These are phyloP conservation scores for Brassica cretica DNA, from an alignment of 345 rosid species.

Conservation along the genomic window DNA sequence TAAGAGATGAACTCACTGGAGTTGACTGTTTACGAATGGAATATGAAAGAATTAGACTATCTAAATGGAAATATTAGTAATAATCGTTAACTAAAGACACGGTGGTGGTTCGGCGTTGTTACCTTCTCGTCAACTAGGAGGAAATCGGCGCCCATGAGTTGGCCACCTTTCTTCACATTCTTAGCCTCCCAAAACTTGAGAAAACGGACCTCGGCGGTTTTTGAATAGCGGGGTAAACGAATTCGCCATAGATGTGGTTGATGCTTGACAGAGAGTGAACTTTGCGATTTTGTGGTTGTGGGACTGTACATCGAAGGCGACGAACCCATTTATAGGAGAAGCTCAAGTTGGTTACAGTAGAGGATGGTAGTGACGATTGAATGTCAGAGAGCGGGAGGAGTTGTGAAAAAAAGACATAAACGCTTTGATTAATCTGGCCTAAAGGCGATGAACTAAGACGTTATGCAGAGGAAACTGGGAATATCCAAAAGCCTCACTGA, in stretches of 20 bases:
- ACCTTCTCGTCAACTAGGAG: background rate
- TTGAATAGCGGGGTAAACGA: too few species aligned
- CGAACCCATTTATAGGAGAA: background rate
- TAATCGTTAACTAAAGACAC: background rate
- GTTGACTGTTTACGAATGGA: background rate
- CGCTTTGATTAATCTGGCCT: too few species aligned
- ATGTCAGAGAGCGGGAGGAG: background rate
- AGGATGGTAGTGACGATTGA: background rate
- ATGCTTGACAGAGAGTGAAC: background rate
- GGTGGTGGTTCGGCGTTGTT: background rate
- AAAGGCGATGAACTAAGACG: background rate
- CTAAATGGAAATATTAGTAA: too few species aligned
- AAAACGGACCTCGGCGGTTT: too few species aligned
- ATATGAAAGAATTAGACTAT: too few species aligned
- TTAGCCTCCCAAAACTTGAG: too few species aligned
- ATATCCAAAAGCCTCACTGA: background rate
- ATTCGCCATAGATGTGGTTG: too few species aligned
- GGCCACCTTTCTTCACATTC: too few species aligned
- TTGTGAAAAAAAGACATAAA: too few species aligned
- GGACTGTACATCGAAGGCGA: background rate
- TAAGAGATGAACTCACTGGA: background rate
- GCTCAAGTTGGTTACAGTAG: background rate
- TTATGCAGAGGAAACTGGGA: background rate
- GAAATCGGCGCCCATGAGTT: background rate
- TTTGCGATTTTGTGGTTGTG: background rate